Evolutionary conservation across 2,329 filamentous ascomycete genomes (phyloP).

Genomic region (Colletotrichum tabaci): DNA sequence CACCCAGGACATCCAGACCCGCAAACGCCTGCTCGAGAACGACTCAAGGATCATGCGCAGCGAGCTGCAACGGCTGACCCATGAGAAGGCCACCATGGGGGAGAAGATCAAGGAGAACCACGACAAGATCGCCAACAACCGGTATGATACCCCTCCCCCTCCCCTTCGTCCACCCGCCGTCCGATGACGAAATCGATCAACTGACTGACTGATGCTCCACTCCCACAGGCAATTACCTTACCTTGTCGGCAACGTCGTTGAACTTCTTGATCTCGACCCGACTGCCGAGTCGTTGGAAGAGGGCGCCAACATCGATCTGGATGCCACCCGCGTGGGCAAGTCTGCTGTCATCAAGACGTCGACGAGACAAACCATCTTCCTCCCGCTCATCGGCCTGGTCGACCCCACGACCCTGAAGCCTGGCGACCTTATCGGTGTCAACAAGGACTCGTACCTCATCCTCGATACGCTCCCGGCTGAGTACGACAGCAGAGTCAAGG

Average conservation of each 20-base stretch:
- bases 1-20: slow-evolving; percentile 94
- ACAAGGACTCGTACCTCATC: slow-evolving; percentile 98
- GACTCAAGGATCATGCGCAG: slow-evolving; percentile 99
- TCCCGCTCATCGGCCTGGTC: slow-evolving; percentile 96
- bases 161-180: not conserved
- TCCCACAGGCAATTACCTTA: slow-evolving; percentile 91
- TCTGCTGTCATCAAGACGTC: slow-evolving; percentile 99
- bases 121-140: slow-evolving; percentile 99
- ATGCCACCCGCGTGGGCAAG: slow-evolving; percentile 96
- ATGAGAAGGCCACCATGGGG: slow-evolving; percentile 95
- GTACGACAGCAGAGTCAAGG: slow-evolving; percentile 98
- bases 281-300: slow-evolving; percentile 97
- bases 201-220: slow-evolving; percentile 39
- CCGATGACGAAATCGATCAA: slow-evolving; percentile 28
- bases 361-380: slow-evolving; percentile 97
- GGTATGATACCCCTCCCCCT: slow-evolving; percentile 67
- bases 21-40: slow-evolving; percentile 94
- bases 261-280: slow-evolving; percentile 96
- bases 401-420: slow-evolving; percentile 96
- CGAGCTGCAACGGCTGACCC: slow-evolving; percentile 92
- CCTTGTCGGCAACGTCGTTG: slow-evolving; percentile 97
- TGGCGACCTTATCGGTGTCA: slow-evolving; percentile 96
- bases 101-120: slow-evolving; percentile 99
- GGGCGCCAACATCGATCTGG: slow-evolving; percentile 97
- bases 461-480: slow-evolving; percentile 97